These are phyloP conservation scores for Aspergillus proliferans DNA, from an alignment of 2,329 filamentous ascomycete genomes.

Conservation along the genomic window DNA sequence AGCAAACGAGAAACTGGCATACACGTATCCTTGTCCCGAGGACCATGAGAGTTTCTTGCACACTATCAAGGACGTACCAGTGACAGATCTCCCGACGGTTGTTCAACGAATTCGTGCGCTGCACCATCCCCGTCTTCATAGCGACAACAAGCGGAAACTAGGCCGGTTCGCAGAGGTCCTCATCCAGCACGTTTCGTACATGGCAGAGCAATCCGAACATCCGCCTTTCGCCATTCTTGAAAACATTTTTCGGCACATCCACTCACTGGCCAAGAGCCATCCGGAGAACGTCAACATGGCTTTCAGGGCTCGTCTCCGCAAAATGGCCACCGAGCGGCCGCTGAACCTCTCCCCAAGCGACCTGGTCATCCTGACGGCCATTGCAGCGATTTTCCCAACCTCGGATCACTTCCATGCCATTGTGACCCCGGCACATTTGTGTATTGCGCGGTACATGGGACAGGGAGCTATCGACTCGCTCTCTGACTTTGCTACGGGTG, in stretches of 20 bases:
- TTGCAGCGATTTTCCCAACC: slow-evolving; percentile 81
- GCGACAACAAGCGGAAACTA: slow-evolving; percentile 79
- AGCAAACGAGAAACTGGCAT: slow-evolving; percentile 57
- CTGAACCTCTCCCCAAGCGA: slow-evolving; percentile 60
- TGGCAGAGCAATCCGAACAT: slow-evolving; percentile 44
- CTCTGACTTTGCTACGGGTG: slow-evolving; percentile 64
- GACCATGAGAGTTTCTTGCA: slow-evolving; percentile 67
- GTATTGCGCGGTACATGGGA: slow-evolving; percentile 76
- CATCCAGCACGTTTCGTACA: slow-evolving; percentile 53
- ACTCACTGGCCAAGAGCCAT: slow-evolving; percentile 84
- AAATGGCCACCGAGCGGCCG: slow-evolving; percentile 46
- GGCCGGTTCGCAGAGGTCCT: slow-evolving; percentile 46
- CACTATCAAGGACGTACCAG: slow-evolving; percentile 56
- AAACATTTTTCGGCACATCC: slow-evolving; percentile 77
- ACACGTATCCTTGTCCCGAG: slow-evolving; percentile 78
- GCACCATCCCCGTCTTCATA: slow-evolving; percentile 82
- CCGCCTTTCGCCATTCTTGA: slow-evolving; percentile 67
- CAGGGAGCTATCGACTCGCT: slow-evolving; percentile 63
- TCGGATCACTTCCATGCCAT: slow-evolving; percentile 97
- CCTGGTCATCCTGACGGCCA: slow-evolving; percentile 72
- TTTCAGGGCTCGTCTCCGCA: slow-evolving; percentile 66
- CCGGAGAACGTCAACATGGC: slow-evolving; percentile 69
- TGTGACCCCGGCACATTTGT: slow-evolving; percentile 79
- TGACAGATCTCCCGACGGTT: slow-evolving; percentile 65
- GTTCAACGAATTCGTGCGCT: slow-evolving; percentile 84